phyloP scores from a whole-genome alignment of 2,329 filamentous ascomycete genomes.

The Trichophyton equinum region DNA sequence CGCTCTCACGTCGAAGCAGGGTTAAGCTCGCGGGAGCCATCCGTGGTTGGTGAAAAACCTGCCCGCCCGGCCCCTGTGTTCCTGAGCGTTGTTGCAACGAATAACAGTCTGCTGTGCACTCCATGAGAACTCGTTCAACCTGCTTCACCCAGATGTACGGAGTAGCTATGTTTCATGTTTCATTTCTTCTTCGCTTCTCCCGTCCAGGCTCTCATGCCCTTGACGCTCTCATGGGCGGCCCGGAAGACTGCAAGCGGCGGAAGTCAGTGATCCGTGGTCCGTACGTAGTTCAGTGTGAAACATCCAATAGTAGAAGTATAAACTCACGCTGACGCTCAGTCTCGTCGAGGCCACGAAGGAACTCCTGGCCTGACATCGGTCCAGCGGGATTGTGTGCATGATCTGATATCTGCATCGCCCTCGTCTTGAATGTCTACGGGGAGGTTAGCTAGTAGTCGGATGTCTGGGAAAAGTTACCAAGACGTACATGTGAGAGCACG shows the following conservation, averaged over 20 bases:
- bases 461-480: not conserved
- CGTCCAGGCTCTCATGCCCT: conserved; percentile 57
- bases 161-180: not conserved
- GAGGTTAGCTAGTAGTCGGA: not conserved
- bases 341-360: conserved; percentile 78
- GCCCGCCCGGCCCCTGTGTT: not conserved
- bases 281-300: conserved; percentile 7
- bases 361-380: conserved; percentile 59
- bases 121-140: no score
- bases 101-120: not conserved
- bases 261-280: not conserved
- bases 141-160: no score
- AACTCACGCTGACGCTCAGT: conserved; percentile 58
- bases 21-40: not conserved
- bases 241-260: conserved; percentile 45
- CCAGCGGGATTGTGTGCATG: conserved; percentile 77
- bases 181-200: conserved; percentile 44
- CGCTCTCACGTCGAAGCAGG: not conserved
- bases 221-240: conserved; percentile 60
- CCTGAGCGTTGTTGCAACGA: not conserved
- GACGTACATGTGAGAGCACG: conserved; percentile 46
- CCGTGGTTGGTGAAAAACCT: not conserved
- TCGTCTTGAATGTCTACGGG: conserved; percentile 59
- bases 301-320: not conserved
- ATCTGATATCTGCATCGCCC: conserved; percentile 72